phyloP scores from a whole-genome alignment of 345 rosid genomes.

The Erodium maritimum region DNA sequence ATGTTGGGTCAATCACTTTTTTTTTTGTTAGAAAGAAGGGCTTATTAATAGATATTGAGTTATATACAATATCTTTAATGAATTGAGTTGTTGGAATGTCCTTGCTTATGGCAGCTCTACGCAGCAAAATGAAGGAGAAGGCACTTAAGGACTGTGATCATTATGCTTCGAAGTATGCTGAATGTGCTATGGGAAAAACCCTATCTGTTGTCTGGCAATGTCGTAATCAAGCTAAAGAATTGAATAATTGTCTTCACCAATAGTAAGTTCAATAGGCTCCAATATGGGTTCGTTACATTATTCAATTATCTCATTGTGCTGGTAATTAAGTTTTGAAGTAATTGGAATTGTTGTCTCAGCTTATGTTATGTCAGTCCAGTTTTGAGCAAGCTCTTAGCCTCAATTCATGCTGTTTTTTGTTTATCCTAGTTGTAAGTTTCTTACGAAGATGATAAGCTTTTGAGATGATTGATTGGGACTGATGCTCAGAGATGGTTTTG shows the following conservation, averaged over 20 bases:
- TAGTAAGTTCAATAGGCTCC: constrained; percentile 33
- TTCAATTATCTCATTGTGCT: neutral
- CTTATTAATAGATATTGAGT: neutral
- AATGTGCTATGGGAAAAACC: constrained; percentile 77
- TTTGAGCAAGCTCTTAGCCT: too few species aligned
- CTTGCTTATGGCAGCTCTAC: constrained; percentile 35
- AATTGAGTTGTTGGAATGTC: neutral
- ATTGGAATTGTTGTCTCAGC: neutral
- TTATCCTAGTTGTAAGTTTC: neutral
- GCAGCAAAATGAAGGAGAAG: constrained; percentile 93
- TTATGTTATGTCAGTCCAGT: neutral
- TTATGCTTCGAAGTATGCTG: constrained; percentile 62
- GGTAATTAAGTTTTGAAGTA: neutral
- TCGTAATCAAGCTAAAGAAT: constrained; percentile 73
- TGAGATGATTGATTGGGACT: too few species aligned
- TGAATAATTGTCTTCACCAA: constrained; percentile 72
- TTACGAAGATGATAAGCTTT: neutral
- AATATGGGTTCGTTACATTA: neutral
- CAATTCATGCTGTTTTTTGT: neutral
- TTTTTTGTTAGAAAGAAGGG: too few species aligned
- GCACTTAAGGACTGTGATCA: constrained; percentile 79
- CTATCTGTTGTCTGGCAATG: constrained; percentile 76
- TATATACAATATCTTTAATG: neutral
- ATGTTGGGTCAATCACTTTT: too few species aligned
- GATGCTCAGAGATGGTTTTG: neutral